Evolutionary conservation across 1,139 yeast species (phyloP).

Genomic region (Hansenula sp.): DNA sequence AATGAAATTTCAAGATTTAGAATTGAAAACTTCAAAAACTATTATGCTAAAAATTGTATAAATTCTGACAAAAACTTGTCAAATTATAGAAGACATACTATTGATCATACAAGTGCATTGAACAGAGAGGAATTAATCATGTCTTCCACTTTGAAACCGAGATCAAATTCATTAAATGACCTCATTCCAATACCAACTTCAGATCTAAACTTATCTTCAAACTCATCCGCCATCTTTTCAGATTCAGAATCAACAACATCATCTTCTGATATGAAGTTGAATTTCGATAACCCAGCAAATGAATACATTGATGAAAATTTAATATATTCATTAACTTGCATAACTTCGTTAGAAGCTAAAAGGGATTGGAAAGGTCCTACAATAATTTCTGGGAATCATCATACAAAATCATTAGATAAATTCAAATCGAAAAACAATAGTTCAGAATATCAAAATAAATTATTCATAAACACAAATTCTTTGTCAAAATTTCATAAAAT

Average conservation of each 20-base stretch:
- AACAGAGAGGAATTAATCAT: neutral
- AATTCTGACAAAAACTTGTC: neutral
- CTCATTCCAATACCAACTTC: too few relatives aligned
- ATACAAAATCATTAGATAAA: constrained; percentile 3
- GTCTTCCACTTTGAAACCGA: neutral
- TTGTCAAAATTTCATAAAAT: neutral
- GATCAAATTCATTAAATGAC: neutral
- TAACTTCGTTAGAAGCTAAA: constrained; percentile 6
- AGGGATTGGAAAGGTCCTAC: constrained; percentile 15
- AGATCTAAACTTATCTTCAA: neutral
- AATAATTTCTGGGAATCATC: constrained; percentile 25
- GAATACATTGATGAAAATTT: constrained; percentile 7
- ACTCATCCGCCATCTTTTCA: neutral
- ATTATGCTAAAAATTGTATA: neutral
- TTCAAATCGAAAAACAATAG: neutral
- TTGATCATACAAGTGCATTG: neutral
- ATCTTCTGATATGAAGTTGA: neutral
- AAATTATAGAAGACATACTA: constrained; percentile 25
- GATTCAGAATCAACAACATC: neutral
- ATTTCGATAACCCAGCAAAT: neutral
- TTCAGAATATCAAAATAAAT: neutral
- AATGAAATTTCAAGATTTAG: constrained; percentile 8
- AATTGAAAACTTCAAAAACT: constrained; percentile 5
- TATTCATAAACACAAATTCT: neutral
- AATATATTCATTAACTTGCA: constrained; percentile 8